Base-by-base conservation (phyloP, 1,139 yeast species). In the Suhomyces coccinellae region DNA sequence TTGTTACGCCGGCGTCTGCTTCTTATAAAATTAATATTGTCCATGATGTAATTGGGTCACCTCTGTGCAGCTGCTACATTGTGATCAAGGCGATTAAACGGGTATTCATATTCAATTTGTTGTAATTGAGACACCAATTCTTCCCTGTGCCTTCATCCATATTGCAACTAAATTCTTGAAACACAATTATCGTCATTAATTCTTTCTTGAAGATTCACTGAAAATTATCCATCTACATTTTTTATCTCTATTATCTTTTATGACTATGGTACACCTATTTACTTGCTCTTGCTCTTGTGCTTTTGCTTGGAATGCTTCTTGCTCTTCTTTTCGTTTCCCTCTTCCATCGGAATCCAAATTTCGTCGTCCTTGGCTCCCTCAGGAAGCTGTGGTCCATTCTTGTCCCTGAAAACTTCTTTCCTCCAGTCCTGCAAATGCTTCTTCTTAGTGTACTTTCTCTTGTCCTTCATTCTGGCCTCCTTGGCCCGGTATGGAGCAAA, bases 401-500 rank as follows among this genome's bases (percentile, higher is more conserved):
- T 83, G 50, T 73, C 73, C 41, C 79, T 78, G 66, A 91, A 90
- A 1, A 86, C 89, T 47, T 83, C 83, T 65, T 84, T 82, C 65
- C 96, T 82, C 99, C 99, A 95, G 56, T 89, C 95, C 56, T 85
- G 79, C 50, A 93, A 68, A 55, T 95, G 80, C 67, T 80, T 86
- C 70, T 84, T 83, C 74, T 91, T 93, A 34, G 91, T 82, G 48
- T 79, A 87, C 68, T 89, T 88, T 60, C 95, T 77, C 65, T 82
- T 86, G 63, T 95, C 99, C 62, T 85, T 88, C 55, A 77, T 69
- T 53, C 83, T 76, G 55, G 79, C 74, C 48, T 88, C 96, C 51
- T 79, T 79, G 20, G 90, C 82, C 62, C 97, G 80, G 64, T 87
- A 95, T 24, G 98, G 93, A 0, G 98, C 98, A 56, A 93, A 82